Conservation (phyloP, 345 rosid genomes). For the Aquilaria yunnanensis region DNA sequence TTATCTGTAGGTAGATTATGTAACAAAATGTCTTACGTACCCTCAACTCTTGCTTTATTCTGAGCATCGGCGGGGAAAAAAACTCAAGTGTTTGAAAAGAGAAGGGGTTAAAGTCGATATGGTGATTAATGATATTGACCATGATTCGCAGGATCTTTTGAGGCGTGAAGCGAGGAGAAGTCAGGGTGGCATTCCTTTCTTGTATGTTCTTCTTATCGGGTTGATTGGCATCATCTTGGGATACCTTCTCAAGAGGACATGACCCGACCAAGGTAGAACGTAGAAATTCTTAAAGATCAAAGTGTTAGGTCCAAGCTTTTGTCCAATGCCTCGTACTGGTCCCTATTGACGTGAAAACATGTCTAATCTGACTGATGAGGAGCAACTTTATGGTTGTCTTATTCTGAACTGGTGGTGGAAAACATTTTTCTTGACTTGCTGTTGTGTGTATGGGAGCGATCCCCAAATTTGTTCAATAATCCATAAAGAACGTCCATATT, state of each 20-base stretch:
- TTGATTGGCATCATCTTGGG: constrained; percentile 67
- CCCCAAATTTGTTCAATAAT: too few species aligned
- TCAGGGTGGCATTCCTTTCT: constrained; percentile 34
- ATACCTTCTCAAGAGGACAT: constrained; percentile 60
- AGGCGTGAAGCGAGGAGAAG: constrained; percentile 40
- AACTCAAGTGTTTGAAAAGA: too few species aligned
- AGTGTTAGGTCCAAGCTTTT: constrained; percentile 18
- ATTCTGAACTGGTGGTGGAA: not conserved
- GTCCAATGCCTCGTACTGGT: constrained; percentile 14
- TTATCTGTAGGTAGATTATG: too few species aligned
- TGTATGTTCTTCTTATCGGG: constrained; percentile 56
- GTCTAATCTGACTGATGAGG: constrained; percentile 17
- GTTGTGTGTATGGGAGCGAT: too few species aligned
- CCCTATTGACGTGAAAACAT: constrained; percentile 11
- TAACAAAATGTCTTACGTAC: too few species aligned
- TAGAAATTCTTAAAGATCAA: constrained; percentile 15
- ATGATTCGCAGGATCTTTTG: constrained; percentile 50
- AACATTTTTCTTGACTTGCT: too few species aligned
- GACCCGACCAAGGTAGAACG: constrained; percentile 14
- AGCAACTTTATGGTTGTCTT: constrained; percentile 8
- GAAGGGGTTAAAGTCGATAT: too few species aligned
- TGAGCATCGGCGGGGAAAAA: too few species aligned
- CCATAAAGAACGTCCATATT: too few species aligned
- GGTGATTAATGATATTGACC: too few species aligned
- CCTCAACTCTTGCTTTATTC: too few species aligned